Percentiles rank a stretch among this genome's conserved stretches.
Conservation (phyloP, 2,329 filamentous ascomycete genomes). For the Nannizzia gypsea region DNA sequence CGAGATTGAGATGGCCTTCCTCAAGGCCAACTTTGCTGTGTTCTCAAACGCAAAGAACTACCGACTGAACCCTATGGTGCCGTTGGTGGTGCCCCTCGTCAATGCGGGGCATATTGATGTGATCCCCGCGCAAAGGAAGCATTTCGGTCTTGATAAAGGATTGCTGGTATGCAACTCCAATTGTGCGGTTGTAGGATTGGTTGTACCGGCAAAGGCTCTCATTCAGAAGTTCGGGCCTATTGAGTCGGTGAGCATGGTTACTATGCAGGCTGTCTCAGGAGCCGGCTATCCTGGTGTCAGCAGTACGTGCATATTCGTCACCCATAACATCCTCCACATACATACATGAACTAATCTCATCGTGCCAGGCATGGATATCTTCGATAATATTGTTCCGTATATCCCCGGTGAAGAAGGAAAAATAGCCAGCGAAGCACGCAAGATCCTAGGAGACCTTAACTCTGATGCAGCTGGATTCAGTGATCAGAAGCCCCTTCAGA, state of each 20-base stretch:
- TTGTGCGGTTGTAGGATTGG: conserved; percentile 91
- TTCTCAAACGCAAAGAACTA: conserved; percentile 99
- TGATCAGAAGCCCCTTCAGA: conserved; percentile 60
- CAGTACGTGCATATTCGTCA: background rate
- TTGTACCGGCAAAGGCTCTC: conserved; percentile 86
- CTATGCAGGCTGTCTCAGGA: conserved; percentile 87
- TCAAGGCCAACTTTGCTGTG: conserved; percentile 75
- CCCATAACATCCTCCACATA: conserved; percentile 17
- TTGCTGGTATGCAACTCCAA: conserved; percentile 98
- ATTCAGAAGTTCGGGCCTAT: conserved; percentile 75
- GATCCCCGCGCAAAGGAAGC: conserved; percentile 74
- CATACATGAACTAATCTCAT: conserved; percentile 20
- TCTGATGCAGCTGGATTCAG: conserved; percentile 59
- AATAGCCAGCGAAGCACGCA: conserved; percentile 84
- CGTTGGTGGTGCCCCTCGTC: conserved; percentile 88
- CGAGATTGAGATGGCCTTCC: conserved; percentile 83
- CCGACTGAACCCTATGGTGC: conserved; percentile 77
- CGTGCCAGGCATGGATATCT: conserved; percentile 84
- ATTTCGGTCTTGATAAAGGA: conserved; percentile 63
- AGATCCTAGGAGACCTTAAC: conserved; percentile 76
- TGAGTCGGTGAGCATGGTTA: conserved; percentile 70
- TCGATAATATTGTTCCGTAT: conserved; percentile 92
- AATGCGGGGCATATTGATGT: conserved; percentile 79
- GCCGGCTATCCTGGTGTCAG: conserved; percentile 57
- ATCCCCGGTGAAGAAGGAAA: conserved; percentile 94